phyloP scores from a whole-genome alignment of 805 yeast species.

The Ascoidea tarda region DNA sequence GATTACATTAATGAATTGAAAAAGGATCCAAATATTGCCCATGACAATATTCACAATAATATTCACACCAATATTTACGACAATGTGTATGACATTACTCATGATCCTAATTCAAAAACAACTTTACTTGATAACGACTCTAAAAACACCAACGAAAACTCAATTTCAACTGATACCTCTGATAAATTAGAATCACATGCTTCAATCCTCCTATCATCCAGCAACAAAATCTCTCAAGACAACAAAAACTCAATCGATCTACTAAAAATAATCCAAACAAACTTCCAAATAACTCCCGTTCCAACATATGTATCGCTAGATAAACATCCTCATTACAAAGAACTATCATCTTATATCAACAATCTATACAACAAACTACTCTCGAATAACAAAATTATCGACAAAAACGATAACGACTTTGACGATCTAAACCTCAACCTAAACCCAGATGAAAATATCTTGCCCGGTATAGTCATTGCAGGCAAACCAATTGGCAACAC shows the following conservation, averaged over 20 bases:
- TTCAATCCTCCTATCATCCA: neutral
- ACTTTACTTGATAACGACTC: too few relatives aligned
- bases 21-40: neutral
- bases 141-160: too few relatives aligned
- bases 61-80: neutral
- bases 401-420: neutral
- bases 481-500: slow-evolving; percentile 10
- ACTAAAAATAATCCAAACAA: slow-evolving; percentile 6
- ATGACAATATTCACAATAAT: neutral
- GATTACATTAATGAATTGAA: neutral
- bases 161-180: too few relatives aligned
- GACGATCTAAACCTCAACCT: neutral
- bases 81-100: neutral
- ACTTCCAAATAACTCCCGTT: slow-evolving; percentile 10
- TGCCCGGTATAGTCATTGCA: slow-evolving; percentile 9
- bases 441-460: slow-evolving; percentile 5
- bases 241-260: slow-evolving; percentile 1
- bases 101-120: too few relatives aligned
- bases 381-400: neutral
- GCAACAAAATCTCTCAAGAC: neutral
- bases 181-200: neutral
- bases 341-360: slow-evolving; percentile 8
- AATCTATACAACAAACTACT: slow-evolving; percentile 4
- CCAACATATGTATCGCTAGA: slow-evolving; percentile 9
- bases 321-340: slow-evolving; percentile 9